Evolutionary conservation across 495 filamentous ascomycete genomes (phyloP).

Genomic region (Evansstolkia leycettana): DNA sequence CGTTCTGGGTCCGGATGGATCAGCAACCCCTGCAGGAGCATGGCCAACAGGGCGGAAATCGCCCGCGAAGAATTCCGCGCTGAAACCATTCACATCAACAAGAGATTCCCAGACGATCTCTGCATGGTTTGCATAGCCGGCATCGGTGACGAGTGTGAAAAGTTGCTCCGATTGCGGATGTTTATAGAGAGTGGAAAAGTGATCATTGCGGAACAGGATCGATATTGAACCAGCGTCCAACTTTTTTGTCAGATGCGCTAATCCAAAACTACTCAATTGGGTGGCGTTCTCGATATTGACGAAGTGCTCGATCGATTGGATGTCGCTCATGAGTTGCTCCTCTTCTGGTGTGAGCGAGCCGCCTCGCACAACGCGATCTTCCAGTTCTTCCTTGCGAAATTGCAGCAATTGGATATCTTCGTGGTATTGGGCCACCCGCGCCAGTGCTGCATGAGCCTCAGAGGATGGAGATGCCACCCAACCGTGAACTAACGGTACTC

Average conservation of each 20-base stretch:
- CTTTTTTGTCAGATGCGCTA: conserved; percentile 52
- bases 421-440: conserved; percentile 62
- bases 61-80: conserved; percentile 73
- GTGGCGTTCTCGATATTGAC: conserved; percentile 60
- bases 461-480: conserved; percentile 67
- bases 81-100: conserved; percentile 75
- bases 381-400: conserved; percentile 78
- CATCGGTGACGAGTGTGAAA: conserved; percentile 78
- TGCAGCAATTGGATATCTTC: conserved; percentile 83
- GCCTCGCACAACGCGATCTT: conserved; percentile 55
- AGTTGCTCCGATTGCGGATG: conserved; percentile 59
- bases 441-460: conserved; percentile 51
- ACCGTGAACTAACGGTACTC: conserved; percentile 81
- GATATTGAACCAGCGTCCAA: conserved; percentile 63
- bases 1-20: conserved; percentile 13
- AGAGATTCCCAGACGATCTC: conserved; percentile 96
- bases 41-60: conserved; percentile 79
- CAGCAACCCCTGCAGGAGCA: conserved; percentile 13
- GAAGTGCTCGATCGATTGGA: conserved; percentile 70
- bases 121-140: conserved; percentile 74
- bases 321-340: conserved; percentile 68
- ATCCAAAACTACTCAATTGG: conserved; percentile 72
- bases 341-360: conserved; percentile 42
- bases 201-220: conserved; percentile 92
- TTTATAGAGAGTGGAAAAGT: conserved; percentile 86